A percentile compares a stretch with the other conserved stretches of the same genome.
phyloP scores from a whole-genome alignment of 805 yeast species.

The Yarrowia yakushimensis region DNA sequence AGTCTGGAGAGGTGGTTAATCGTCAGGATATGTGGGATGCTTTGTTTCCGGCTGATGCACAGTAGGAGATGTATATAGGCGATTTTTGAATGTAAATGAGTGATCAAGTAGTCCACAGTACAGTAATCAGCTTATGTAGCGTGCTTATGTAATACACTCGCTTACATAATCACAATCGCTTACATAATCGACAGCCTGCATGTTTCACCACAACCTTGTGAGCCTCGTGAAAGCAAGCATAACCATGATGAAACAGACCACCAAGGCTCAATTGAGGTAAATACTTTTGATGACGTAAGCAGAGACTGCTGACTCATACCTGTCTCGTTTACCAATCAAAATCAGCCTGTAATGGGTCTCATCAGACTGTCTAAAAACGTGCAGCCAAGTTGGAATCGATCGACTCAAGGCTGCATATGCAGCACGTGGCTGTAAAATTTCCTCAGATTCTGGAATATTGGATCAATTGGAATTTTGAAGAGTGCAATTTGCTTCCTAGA shows the following conservation, averaged over 20 bases:
- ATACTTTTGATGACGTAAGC: not conserved
- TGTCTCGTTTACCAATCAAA: not conserved
- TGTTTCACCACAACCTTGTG: not conserved
- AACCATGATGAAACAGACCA: not conserved
- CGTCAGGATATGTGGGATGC: constrained; percentile 21
- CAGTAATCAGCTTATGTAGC: too few species aligned
- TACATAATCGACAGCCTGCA: too few species aligned
- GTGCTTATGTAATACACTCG: too few species aligned
- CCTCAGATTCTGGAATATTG: not conserved
- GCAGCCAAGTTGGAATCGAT: constrained; percentile 8
- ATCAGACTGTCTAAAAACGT: not conserved
- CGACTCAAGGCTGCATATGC: not conserved
- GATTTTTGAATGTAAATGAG: too few species aligned
- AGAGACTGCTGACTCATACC: too few species aligned
- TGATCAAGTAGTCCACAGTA: too few species aligned
- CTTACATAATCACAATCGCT: too few species aligned
- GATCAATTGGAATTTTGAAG: not conserved
- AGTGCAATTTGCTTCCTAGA: not conserved
- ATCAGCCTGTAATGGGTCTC: not conserved
- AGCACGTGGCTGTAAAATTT: not conserved
- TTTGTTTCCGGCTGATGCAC: too few species aligned
- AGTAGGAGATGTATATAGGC: too few species aligned
- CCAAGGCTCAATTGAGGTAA: too few species aligned
- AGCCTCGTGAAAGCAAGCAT: not conserved
- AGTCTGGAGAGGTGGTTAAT: constrained; percentile 5